Evolutionary conservation across 768 basidiomycete species (phyloP), one percentile per base, ranked within the genome.

Genomic region (Tylopilus felleus): DNA sequence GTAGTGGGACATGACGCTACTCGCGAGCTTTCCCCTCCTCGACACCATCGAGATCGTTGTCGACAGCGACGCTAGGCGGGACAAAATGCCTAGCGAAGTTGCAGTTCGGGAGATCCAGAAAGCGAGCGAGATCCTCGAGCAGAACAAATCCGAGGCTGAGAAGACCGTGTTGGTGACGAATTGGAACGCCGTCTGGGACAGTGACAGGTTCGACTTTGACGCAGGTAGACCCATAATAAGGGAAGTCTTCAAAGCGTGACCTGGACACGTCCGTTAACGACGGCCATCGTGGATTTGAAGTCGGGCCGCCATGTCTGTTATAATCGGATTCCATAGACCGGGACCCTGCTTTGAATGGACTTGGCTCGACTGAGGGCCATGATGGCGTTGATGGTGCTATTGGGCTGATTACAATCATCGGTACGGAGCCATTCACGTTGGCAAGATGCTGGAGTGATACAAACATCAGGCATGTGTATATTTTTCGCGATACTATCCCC

Each of bases 371-470:
- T 42, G 53, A 31, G 33, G 14, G 52, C 52, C 5, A 48, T 28
- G 55, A 51, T 9, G 55, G 46, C 2, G 47, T 31, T 16, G 51
- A 38, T 4, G 45, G 4, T 31, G 43, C 45, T 56, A 52, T 65
- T 65, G 60, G 62, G 21, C 22, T 17, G 9, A 55, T 14, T 42
- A 65, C 63, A 61, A 63, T 58, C 60, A 46, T 23, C 21, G 41
- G 7, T 7, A 27, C 25, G 25, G 7, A 27, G 7, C 7, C 4
- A 7, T 27, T 27, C 25, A 27, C 25, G n/a, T n/a, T n/a, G n/a
- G n/a, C n/a, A n/a, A n/a, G n/a, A n/a, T n/a, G n/a, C n/a, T n/a
- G n/a, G n/a, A n/a, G n/a, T n/a, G n/a, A n/a, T n/a, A n/a, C n/a
- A n/a, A n/a, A n/a, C n/a, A n/a, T n/a, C n/a, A n/a, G n/a, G n/a